Evolutionary conservation across 495 filamentous ascomycete species (phyloP).

Genomic region (Neurospora tetraspora): DNA sequence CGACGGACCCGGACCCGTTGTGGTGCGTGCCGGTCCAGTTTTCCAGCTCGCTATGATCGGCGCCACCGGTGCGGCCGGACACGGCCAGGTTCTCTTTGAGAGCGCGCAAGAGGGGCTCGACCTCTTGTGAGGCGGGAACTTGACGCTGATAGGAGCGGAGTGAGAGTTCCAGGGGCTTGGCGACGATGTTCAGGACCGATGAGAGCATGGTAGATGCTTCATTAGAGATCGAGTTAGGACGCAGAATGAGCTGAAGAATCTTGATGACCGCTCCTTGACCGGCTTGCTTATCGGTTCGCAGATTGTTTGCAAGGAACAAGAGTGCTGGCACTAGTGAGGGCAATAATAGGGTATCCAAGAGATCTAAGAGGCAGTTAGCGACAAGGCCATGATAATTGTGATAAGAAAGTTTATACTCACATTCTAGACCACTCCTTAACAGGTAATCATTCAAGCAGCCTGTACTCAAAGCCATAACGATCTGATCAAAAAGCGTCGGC

Average conservation of each 20-base stretch:
- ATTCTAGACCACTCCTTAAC: conserved; percentile 83
- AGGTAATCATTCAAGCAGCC: conserved; percentile 65
- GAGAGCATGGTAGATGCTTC: conserved; percentile 75
- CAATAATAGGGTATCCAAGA: conserved; percentile 82
- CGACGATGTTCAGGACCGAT: conserved; percentile 74
- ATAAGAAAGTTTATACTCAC: conserved; percentile 34
- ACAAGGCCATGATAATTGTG: background rate
- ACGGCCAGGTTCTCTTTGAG: conserved; percentile 57
- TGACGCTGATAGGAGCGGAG: conserved; percentile 62
- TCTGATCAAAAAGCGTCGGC: conserved; percentile 79
- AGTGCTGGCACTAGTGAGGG: conserved; percentile 78
- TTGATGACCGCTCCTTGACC: conserved; percentile 56
- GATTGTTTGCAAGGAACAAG: conserved; percentile 66
- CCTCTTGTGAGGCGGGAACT: conserved; percentile 56
- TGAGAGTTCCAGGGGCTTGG: conserved; percentile 63
- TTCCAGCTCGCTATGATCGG: conserved; percentile 65
- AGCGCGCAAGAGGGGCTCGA: conserved; percentile 59
- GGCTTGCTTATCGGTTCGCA: conserved; percentile 52
- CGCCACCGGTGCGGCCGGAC: conserved; percentile 53
- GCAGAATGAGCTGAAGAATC: conserved; percentile 66
- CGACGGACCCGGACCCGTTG: conserved; percentile 30
- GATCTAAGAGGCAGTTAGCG: conserved; percentile 36
- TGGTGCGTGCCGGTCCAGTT: conserved; percentile 48
- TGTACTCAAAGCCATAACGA: conserved; percentile 61
- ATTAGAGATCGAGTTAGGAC: conserved; percentile 62